Base-by-base conservation (phyloP, 169 alveolate species). In the Neospora caninum region DNA sequence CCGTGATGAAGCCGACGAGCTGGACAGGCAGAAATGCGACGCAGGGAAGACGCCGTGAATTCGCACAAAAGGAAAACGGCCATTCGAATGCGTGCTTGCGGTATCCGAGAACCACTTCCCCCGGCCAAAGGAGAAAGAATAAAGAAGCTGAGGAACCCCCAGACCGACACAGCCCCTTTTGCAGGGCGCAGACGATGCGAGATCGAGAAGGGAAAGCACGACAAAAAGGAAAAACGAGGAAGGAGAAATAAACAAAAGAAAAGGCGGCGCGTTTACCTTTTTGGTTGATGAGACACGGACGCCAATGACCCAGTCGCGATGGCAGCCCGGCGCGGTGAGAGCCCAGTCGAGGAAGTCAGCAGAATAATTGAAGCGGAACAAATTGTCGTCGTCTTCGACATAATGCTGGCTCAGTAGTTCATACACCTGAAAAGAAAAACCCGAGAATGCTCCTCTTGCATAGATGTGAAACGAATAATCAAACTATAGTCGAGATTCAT, bases 301-400 rank as follows among this genome's bases (percentile, higher is more conserved):
- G 58, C 99, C 99, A 80, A 99, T 95, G 69, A 96, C 98, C 99
- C 99, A 99, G 58, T 98, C 98, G 94, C 97, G 88, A 43, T 82
- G 20, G 36, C 34, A 16, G 0, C 91, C 93, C 16, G 95, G 92
- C 34, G 99, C 98, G 45, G 97, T 95, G 88, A 99, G 93, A 42
- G 99, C 99, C 99, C 99, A 99, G 92, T 95, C 95, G 84, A 99
- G 95, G 95, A 99, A 99, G 70, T 98, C 99, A 58, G 97, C 96
- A 36, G 99, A 97, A 96, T 99, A 99, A 94, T 99, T 99, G 93
- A 99, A 99, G 94, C 99, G 98, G 95, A 99, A 99, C 88, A 92
- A 80, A 91, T 97, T 96, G 95, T 98, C 99, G 92, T 98, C 99
- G 97, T 99, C 99, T 93, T 99, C 99, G 29, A 99, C 99, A 96